A percentile compares a stretch with the other conserved stretches of the same genome.
Conservation (phyloP, 2,329 filamentous ascomycete genomes). For the Trichoderma koningiopsis region DNA sequence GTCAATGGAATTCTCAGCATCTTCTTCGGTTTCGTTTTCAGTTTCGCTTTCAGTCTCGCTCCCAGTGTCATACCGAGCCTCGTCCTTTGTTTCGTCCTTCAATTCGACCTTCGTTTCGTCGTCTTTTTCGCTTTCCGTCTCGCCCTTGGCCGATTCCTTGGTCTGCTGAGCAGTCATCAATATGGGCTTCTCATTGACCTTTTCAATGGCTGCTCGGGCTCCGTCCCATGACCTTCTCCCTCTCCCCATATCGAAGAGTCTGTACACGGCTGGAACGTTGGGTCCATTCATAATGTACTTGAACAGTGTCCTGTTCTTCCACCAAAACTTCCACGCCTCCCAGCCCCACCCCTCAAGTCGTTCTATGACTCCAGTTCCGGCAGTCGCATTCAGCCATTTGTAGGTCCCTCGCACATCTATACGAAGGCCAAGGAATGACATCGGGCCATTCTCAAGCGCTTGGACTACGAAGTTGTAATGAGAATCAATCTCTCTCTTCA, state of each 20-base stretch:
- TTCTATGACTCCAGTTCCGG: constrained; percentile 46
- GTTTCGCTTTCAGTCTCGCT: not conserved
- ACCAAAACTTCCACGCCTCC: constrained; percentile 49
- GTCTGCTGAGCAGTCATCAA: constrained; percentile 20
- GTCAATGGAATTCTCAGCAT: not conserved
- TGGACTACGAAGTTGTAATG: constrained; percentile 33
- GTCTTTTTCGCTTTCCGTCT: not conserved
- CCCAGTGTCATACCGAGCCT: not conserved
- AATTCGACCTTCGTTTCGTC: not conserved
- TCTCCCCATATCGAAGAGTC: constrained; percentile 45
- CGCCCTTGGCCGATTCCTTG: not conserved
- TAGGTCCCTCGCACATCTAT: constrained; percentile 32
- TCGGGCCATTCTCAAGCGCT: constrained; percentile 32
- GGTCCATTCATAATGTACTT: constrained; percentile 43
- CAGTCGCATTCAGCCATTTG: constrained; percentile 45
- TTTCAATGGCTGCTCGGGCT: constrained; percentile 38
- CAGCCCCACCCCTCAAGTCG: constrained; percentile 43
- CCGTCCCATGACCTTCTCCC: constrained; percentile 45
- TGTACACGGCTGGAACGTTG: constrained; percentile 44
- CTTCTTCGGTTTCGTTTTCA: not conserved
- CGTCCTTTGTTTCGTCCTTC: not conserved
- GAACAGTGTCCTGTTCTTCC: constrained; percentile 44
- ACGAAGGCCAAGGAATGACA: constrained; percentile 34
- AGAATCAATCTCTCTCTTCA: constrained; percentile 34
- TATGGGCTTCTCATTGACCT: constrained; percentile 33